Conservation (phyloP, 768 basidiomycete species). For the Polyporus arcularius region DNA sequence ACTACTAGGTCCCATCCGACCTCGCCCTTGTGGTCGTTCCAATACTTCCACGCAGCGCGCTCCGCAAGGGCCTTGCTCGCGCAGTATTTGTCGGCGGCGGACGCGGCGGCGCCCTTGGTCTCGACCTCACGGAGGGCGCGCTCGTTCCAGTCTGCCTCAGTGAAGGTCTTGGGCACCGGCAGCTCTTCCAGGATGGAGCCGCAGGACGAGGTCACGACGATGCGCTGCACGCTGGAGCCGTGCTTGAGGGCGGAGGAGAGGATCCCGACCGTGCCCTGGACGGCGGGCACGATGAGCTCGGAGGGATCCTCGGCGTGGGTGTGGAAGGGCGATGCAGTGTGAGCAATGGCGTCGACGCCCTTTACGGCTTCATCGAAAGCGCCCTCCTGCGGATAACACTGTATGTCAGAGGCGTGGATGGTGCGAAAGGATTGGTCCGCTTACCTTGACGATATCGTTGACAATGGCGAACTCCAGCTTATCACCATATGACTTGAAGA, state of each 20-base stretch:
- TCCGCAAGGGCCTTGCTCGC: constrained; percentile 64
- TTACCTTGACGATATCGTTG: constrained; percentile 46
- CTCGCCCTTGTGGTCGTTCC: constrained; percentile 41
- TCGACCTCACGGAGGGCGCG: constrained; percentile 44
- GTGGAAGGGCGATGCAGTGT: constrained; percentile 39
- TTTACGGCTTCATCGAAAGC: constrained; percentile 50
- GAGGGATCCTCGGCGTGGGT: constrained; percentile 17
- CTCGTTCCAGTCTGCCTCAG: constrained; percentile 65
- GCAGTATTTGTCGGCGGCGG: constrained; percentile 46
- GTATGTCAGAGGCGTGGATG: no score
- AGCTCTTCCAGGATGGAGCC: constrained; percentile 43
- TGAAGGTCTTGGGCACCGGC: constrained; percentile 34
- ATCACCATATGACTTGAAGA: constrained; percentile 37
- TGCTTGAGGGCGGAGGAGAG: constrained; percentile 55
- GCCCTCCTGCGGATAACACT: constrained; percentile 12
- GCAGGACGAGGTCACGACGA: constrained; percentile 68
- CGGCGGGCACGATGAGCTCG: constrained; percentile 68
- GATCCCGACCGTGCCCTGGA: constrained; percentile 66
- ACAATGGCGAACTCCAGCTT: constrained; percentile 46
- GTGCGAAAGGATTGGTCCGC: background rate
- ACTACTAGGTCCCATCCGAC: constrained; percentile 53
- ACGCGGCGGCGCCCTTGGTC: constrained; percentile 49
- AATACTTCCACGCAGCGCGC: constrained; percentile 53
- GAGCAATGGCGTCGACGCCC: constrained; percentile 44
- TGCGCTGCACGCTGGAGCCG: constrained; percentile 56